These are phyloP conservation scores for Saccharomycopsis malanga DNA, from an alignment of 805 yeast genomes.

Conservation along the genomic window DNA sequence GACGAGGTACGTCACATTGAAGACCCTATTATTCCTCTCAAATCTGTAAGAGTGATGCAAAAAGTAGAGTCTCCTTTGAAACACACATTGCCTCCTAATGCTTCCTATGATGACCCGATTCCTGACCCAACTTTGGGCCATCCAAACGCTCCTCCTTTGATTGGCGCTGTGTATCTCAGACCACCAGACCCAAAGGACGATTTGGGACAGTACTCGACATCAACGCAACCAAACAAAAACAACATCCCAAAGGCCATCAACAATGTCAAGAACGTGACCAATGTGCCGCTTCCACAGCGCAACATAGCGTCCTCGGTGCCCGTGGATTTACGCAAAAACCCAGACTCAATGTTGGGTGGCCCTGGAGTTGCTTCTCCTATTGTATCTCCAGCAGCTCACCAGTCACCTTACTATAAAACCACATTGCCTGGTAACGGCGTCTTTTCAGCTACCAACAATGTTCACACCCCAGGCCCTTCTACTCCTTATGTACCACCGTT, in stretches of 20 bases:
- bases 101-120: constrained; percentile 62
- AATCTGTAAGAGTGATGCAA: constrained; percentile 59
- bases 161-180: constrained; percentile 83
- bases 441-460: not conserved
- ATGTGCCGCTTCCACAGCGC: constrained; percentile 15
- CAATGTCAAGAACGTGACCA: constrained; percentile 20
- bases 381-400: not conserved
- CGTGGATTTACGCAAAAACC: not conserved
- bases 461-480: not conserved
- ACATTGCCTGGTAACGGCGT: not conserved
- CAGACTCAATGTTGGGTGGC: not conserved
- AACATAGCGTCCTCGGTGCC: not conserved
- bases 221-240: constrained; percentile 19
- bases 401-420: not conserved
- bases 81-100: constrained; percentile 66
- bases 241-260: constrained; percentile 19
- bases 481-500: not conserved
- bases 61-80: constrained; percentile 81
- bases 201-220: constrained; percentile 38
- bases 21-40: constrained; percentile 71
- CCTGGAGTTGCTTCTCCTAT: not conserved
- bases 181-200: constrained; percentile 76
- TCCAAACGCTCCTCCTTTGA: constrained; percentile 85
- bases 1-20: constrained; percentile 86
- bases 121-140: constrained; percentile 81